Percentiles rank a stretch among this genome's conserved stretches.
These are phyloP conservation scores for Neonectria neomacrospora DNA, from an alignment of 2,329 filamentous ascomycete species.

Conservation along the genomic window DNA sequence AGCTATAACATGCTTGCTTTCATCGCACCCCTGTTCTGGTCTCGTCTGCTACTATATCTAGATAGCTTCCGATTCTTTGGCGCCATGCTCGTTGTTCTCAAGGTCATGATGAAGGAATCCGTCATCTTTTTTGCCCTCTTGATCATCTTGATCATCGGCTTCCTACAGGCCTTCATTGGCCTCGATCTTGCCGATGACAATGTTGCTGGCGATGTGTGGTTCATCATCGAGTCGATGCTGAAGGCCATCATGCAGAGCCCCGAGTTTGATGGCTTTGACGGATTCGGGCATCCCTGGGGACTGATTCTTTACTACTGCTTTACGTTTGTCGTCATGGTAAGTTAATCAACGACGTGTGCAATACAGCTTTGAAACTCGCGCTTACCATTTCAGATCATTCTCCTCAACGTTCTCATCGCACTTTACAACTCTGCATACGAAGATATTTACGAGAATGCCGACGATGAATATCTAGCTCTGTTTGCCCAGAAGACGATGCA, in stretches of 20 bases:
- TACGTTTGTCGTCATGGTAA: slow-evolving; percentile 95
- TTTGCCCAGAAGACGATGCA: slow-evolving; percentile 96
- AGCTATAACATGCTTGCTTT: slow-evolving; percentile 97
- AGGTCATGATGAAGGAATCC: slow-evolving; percentile 94
- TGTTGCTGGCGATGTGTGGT: slow-evolving; percentile 72
- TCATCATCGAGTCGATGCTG: slow-evolving; percentile 84
- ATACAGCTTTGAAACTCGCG: not conserved
- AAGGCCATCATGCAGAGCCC: slow-evolving; percentile 93
- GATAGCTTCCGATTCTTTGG: slow-evolving; percentile 97
- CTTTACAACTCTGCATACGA: slow-evolving; percentile 97
- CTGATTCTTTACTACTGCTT: slow-evolving; percentile 97
- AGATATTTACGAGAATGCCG: slow-evolving; percentile 91
- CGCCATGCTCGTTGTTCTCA: slow-evolving; percentile 96
- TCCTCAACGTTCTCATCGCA: slow-evolving; percentile 96
- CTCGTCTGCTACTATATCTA: slow-evolving; percentile 88
- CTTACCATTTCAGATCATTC: slow-evolving; percentile 62
- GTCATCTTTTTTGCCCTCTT: slow-evolving; percentile 96
- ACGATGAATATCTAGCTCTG: slow-evolving; percentile 94
- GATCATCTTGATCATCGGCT: slow-evolving; percentile 83
- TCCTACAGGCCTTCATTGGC: slow-evolving; percentile 93
- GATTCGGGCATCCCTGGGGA: slow-evolving; percentile 92
- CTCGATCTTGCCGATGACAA: slow-evolving; percentile 85
- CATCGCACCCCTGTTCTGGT: slow-evolving; percentile 96
- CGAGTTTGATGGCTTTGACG: slow-evolving; percentile 88
- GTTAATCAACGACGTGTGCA: slow-evolving; percentile 29